Conservation (phyloP, 139 green algal genomes). For the Closterium sp. region DNA sequence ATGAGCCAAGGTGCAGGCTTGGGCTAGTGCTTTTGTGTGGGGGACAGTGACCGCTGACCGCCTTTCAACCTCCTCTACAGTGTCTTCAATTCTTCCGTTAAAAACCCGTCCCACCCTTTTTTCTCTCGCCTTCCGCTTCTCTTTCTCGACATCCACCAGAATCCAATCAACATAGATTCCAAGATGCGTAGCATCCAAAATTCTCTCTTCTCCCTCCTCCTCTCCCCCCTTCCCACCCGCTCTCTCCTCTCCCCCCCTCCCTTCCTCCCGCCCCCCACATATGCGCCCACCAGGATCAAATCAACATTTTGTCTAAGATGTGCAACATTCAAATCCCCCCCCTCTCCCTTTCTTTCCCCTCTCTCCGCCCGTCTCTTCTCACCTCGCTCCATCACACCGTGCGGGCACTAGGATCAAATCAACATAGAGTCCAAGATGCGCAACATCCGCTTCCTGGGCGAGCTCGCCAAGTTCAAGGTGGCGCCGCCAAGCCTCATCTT, state of each 20-base stretch:
- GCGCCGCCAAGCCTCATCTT: constrained; percentile 48
- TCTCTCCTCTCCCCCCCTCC: not conserved
- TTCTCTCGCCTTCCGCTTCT: too few species aligned
- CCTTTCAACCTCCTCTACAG: too few species aligned
- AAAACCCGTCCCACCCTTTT: too few species aligned
- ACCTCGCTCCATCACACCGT: not conserved
- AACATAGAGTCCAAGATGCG: constrained; percentile 68
- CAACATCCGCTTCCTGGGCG: constrained; percentile 82
- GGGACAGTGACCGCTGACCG: too few species aligned
- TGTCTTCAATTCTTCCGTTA: too few species aligned
- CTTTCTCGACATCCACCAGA: too few species aligned
- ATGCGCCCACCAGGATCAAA: constrained; percentile 25
- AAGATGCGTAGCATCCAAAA: not conserved
- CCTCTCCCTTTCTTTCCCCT: not conserved
- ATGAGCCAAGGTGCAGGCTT: too few species aligned
- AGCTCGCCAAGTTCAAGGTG: constrained; percentile 87
- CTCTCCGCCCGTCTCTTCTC: not conserved
- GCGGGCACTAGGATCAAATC: constrained; percentile 40
- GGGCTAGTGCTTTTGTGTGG: too few species aligned
- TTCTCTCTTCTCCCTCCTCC: not conserved
- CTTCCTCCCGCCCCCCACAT: too few species aligned
- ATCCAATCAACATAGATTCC: too few species aligned
- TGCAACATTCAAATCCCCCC: constrained; percentile 59
- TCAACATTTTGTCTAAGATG: constrained; percentile 67
- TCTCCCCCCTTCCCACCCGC: too few species aligned